These are phyloP conservation scores for Ostreobium quekettii DNA, from an alignment of 139 green algal genomes.

Conservation along the genomic window DNA sequence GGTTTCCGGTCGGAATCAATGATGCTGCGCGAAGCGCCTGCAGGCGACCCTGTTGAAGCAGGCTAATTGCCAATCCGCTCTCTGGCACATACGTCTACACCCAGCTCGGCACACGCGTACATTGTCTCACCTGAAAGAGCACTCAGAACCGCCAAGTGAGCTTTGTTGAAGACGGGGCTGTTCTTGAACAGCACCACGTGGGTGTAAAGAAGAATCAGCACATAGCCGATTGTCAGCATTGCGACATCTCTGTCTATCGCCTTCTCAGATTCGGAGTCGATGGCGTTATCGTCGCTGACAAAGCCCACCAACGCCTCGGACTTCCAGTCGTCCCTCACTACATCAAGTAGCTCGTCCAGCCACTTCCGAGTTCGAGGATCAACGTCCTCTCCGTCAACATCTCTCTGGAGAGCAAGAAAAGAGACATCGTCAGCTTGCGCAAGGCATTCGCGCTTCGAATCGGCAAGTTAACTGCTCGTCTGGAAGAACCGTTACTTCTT, in stretches of 20 bases:
- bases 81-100: slow-evolving; percentile 19
- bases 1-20: too few relatives aligned
- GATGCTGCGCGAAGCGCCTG: too few relatives aligned
- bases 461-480: too few relatives aligned
- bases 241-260: slow-evolving; percentile 14
- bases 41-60: too few relatives aligned
- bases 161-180: slow-evolving; percentile 21
- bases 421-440: neutral
- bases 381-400: neutral
- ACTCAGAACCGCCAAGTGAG: slow-evolving; percentile 13
- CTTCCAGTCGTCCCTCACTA: slow-evolving; percentile 4
- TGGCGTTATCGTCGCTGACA: slow-evolving; percentile 6
- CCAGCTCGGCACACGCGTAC: neutral
- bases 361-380: neutral
- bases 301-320: neutral
- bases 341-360: neutral
- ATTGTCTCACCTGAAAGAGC: neutral
- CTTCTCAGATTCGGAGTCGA: slow-evolving; percentile 12
- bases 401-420: neutral
- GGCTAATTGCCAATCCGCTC: neutral
- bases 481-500: too few relatives aligned
- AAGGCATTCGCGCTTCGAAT: too few relatives aligned
- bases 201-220: slow-evolving; percentile 19
- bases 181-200: slow-evolving; percentile 16
- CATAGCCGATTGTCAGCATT: slow-evolving; percentile 15